Conservation (phyloP, 2,329 filamentous ascomycete genomes). For the Calonectria pteridis region DNA sequence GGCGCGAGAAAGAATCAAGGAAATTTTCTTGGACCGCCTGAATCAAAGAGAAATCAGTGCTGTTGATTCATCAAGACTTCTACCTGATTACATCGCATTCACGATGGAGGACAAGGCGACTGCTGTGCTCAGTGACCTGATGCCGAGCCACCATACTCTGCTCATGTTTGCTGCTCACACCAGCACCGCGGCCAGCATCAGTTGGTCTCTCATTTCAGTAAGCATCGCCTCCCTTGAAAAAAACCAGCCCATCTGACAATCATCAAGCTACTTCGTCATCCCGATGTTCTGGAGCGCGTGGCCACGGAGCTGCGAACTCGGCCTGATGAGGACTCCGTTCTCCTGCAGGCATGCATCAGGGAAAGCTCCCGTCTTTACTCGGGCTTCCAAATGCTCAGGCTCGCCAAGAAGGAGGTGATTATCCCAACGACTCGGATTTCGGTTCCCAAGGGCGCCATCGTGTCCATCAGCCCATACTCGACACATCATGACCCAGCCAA, state of each 20-base stretch:
- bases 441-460: conserved; percentile 15
- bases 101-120: conserved; percentile 24
- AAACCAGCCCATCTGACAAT: background rate
- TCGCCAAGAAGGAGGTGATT: conserved; percentile 10
- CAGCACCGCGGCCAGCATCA: conserved; percentile 22
- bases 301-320: conserved; percentile 7
- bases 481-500: conserved; percentile 24
- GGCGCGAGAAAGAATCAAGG: conserved; percentile 14
- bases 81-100: conserved; percentile 22
- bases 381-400: conserved; percentile 21
- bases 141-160: conserved; percentile 24
- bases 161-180: conserved; percentile 28
- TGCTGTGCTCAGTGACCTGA: conserved; percentile 17
- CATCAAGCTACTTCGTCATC: conserved; percentile 14
- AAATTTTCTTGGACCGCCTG: conserved; percentile 17
- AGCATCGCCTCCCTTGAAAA: background rate
- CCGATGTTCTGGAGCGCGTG: conserved; percentile 13
- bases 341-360: conserved; percentile 23
- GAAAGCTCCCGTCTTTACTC: conserved; percentile 23
- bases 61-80: background rate
- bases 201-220: conserved; percentile 22
- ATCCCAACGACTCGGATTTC: conserved; percentile 13
- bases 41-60: background rate
- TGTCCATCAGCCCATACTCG: conserved; percentile 24
- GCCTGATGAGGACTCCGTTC: conserved; percentile 13